Base-by-base conservation (phyloP, 2,329 filamentous ascomycete genomes). In the Colletotrichum abscissum region DNA sequence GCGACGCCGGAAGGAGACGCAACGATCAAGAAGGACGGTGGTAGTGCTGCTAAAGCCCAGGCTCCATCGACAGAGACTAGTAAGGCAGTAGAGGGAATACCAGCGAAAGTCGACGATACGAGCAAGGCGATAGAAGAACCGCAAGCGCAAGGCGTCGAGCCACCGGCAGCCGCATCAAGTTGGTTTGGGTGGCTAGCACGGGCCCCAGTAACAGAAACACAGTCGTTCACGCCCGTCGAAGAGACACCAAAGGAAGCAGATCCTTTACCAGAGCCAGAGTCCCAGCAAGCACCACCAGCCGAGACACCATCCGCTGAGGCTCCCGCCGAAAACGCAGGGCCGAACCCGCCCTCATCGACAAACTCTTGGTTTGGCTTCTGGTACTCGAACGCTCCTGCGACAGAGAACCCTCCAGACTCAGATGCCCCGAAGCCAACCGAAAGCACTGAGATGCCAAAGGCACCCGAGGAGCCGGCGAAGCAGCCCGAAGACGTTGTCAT, bases 181-280 rank as follows among this genome's bases (percentile, higher is more conserved):
- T 91, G 89, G 90, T 79, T 91, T 19, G 85, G 87, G 38, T 91
- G 90, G 89, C 82, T 89, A 52, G 79, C 80, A 9, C 79, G 79
- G 52, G 75, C 85, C 49, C 59, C 78, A 52, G 69, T 67, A 2
- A 66, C 76, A 14, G 76, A 28, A 64, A 63, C 62, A 67, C 72
- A 63, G 52, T 14, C 60, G 22, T 22, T 64, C 24, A 56, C 74
- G 9, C 52, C 72, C 1, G 30, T 33, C 12, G 69, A 74, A 14
- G 69, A 65, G 26, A 59, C 28, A 33, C 75, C 78, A 16, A 63
- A 68, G 63, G 64, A 63, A n/a, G 59, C 16, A 28, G 72, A 72
- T 12, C 56, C 68, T 28, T 68, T 76, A 76, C 72, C 74, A 26
- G 58, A 66, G 60, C 67, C 58, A 33, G 64, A 69, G 22, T 33